Base-by-base conservation (phyloP, 2,329 filamentous ascomycete species). In the Corinectria fuckeliana region DNA sequence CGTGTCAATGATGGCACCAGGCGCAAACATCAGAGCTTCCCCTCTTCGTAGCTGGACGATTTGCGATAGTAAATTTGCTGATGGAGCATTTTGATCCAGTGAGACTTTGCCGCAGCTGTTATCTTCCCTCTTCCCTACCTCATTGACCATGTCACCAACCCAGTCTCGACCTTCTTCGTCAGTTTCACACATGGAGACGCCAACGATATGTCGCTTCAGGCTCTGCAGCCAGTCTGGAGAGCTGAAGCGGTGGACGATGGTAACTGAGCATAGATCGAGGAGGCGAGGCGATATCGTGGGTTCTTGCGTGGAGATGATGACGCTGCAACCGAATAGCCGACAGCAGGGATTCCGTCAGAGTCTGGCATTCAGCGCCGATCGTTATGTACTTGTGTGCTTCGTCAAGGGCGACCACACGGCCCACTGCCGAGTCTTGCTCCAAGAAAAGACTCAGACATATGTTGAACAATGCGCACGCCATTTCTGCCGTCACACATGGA, bases 361-460 rank as follows among this genome's bases (percentile, higher is more conserved):
- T 77, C 2, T 76, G 71, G 1, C 85, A 83, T 38, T 88, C 86
- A 0, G 79, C 72, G 0, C 82, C 82, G 7, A 68, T 62, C 11
- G 81, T 84, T 82, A 92, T 87, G 70, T 88, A 92, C 76, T 93
- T 93, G 71, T 95, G 91, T 0, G 91, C 91, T 70, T 94, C 90
- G 62, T 94, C 91, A 0, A 93, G 77, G 0, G 89, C 89, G 13
- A 93, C 75, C 34, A 93, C 78, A 4, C 86, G 81, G 1, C 88
- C 86, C 0, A 81, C 69, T 0, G 53, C 26, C 47, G 58, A 71
- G 3, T 60, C 44, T 45, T 85, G 79, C 58, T 89, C 84, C 0
- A 91, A 73, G 68, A 91, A 92, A 0, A 91, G 75, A 2, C 81
- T 81, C 1, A 94, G 77, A 18, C 86, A 89, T 38, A 93, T 88